These are phyloP conservation scores for Beauveria medogensis DNA, from an alignment of 2,329 filamentous ascomycete genomes.

Conservation along the genomic window DNA sequence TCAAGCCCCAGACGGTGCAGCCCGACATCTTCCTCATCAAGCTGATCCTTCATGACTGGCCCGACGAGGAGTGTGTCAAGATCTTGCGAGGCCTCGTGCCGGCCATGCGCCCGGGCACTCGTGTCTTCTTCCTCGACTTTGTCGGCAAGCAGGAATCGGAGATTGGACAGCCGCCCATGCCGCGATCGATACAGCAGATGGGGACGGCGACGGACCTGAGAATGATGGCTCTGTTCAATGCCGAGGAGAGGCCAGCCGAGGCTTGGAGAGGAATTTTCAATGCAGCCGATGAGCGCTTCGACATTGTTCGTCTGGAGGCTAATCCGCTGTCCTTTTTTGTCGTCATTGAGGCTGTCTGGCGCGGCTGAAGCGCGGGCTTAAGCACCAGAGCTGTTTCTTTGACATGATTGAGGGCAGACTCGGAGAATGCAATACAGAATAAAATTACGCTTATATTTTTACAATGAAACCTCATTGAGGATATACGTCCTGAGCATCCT, in stretches of 20 bases:
- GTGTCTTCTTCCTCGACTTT: conserved; percentile 30
- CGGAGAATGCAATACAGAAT: no score
- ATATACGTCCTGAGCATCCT: no score
- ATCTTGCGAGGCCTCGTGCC: conserved; percentile 36
- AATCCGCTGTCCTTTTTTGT: conserved; percentile 29
- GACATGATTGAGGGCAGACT: no score
- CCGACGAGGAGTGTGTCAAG: conserved; percentile 32
- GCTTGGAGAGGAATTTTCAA: conserved; percentile 38
- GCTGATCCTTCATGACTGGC: conserved; percentile 48
- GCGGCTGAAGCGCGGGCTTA: conserved; percentile 13
- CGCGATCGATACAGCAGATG: conserved; percentile 30
- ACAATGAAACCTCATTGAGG: no score
- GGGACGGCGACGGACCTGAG: conserved; percentile 38
- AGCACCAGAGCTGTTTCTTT: no score
- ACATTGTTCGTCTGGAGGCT: conserved; percentile 28
- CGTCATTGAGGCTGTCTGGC: conserved; percentile 30
- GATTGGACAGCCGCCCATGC: conserved; percentile 18
- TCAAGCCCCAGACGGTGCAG: conserved; percentile 27
- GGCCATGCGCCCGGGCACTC: conserved; percentile 35
- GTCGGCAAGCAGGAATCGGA: conserved; percentile 27
- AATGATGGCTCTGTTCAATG: conserved; percentile 43
- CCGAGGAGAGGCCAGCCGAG: conserved; percentile 36
- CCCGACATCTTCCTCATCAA: conserved; percentile 46
- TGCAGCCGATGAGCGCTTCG: conserved; percentile 37
- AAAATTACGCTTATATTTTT: no score